These are phyloP conservation scores for Pseudonitzschia delicatissima DNA, from an alignment of 108 stramenopile species.

Conservation along the genomic window DNA sequence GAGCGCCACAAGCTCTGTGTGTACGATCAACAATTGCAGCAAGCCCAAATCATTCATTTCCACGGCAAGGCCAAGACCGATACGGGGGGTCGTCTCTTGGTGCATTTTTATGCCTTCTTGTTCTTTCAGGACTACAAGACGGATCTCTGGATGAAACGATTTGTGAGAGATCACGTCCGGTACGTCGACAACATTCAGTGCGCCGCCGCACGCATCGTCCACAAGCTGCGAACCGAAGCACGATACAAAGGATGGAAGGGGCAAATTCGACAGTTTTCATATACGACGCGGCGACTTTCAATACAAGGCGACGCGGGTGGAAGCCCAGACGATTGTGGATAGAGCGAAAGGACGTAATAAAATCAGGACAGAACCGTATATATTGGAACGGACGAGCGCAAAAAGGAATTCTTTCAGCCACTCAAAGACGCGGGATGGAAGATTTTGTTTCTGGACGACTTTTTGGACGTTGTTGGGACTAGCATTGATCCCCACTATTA, in stretches of 20 bases:
- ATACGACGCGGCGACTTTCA: conserved; percentile 83
- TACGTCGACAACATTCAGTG: conserved; percentile 92
- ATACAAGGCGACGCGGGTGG: conserved; percentile 64
- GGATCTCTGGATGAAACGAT: conserved; percentile 73
- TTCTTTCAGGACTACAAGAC: conserved; percentile 89
- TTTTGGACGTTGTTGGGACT: conserved; percentile 33
- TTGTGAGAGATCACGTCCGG: conserved; percentile 86
- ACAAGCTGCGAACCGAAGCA: conserved; percentile 50
- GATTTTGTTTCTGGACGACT: conserved; percentile 80
- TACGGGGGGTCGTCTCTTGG: conserved; percentile 54
- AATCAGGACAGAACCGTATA: conserved; percentile 59
- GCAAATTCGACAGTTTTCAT: conserved; percentile 78
- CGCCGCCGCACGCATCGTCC: conserved; percentile 84
- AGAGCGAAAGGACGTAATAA: conserved; percentile 46
- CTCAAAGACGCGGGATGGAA: conserved; percentile 57
- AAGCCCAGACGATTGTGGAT: conserved; percentile 51
- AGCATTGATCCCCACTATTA: conserved; percentile 56
- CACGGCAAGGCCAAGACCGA: conserved; percentile 45
- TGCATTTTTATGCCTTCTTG: conserved; percentile 91
- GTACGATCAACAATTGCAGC: conserved; percentile 73
- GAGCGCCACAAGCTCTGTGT: conserved; percentile 63
- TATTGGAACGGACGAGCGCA: conserved; percentile 84
- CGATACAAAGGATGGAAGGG: neutral
- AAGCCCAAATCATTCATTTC: conserved; percentile 74
- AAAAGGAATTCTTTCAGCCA: conserved; percentile 78